Evolutionary conservation across 2,329 filamentous ascomycete genomes (phyloP).

Genomic region (Penicillium sp.): DNA sequence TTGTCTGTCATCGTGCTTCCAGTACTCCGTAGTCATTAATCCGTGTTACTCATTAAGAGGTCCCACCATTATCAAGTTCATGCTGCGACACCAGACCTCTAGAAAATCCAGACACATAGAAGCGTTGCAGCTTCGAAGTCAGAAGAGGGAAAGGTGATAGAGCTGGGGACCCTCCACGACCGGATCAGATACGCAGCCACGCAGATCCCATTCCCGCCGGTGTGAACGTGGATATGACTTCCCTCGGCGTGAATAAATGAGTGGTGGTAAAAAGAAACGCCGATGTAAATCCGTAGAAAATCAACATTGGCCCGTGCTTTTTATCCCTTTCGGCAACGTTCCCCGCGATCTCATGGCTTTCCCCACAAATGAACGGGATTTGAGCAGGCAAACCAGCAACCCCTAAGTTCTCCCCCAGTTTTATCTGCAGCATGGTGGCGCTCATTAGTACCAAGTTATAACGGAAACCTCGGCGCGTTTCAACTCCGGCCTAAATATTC

Average conservation of each 20-base stretch:
- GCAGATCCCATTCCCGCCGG: neutral
- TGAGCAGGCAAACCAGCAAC: neutral
- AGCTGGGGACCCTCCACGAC: neutral
- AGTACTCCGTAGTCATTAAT: no score
- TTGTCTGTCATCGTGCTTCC: no score
- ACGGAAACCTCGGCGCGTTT: slow-evolving; percentile 6
- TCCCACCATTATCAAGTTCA: no score
- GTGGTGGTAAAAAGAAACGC: slow-evolving; percentile 21
- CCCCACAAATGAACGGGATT: slow-evolving; percentile 3
- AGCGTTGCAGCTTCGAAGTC: no score
- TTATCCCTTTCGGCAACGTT: neutral
- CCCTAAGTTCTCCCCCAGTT: neutral
- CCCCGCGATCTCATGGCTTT: slow-evolving; percentile 1
- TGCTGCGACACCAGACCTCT: no score
- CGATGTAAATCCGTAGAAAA: slow-evolving; percentile 3
- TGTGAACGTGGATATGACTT: neutral
- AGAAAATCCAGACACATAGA: no score
- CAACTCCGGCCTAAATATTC: slow-evolving; percentile 2
- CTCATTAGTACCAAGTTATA: neutral
- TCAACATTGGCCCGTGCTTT: slow-evolving; percentile 4
- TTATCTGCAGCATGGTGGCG: slow-evolving; percentile 7
- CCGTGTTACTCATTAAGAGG: no score
- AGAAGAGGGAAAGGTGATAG: no score
- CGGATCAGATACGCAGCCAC: neutral
- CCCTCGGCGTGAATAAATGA: slow-evolving; percentile 7